Conservation (phyloP, 495 filamentous ascomycete species). For the Geopyxis carbonaria region DNA sequence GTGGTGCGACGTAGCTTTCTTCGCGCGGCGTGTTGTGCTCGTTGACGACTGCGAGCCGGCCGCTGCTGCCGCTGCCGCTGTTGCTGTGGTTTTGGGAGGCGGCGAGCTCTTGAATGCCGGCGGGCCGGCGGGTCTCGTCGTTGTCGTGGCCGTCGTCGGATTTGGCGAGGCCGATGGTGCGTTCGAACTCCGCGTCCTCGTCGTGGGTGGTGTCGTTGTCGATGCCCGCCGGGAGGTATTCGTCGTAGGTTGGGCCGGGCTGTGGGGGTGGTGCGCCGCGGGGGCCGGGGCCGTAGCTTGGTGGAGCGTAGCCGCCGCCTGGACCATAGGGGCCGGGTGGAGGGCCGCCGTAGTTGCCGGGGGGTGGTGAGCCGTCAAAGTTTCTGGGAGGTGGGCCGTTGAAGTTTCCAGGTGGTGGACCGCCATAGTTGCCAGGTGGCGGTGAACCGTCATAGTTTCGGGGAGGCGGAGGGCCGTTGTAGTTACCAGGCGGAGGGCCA, state of each 20-base stretch:
- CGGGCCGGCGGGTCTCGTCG: neutral
- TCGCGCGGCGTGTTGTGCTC: constrained; percentile 7
- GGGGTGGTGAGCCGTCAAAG: constrained; percentile 8
- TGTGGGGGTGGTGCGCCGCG: constrained; percentile 8
- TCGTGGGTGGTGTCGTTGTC: neutral
- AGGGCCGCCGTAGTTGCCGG: constrained; percentile 10
- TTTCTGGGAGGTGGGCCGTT: neutral
- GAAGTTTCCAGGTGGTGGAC: constrained; percentile 7
- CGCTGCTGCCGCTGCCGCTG: neutral
- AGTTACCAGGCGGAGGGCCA: constrained; percentile 7
- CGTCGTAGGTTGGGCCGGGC: neutral
- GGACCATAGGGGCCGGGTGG: constrained; percentile 8
- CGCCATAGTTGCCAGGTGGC: constrained; percentile 9
- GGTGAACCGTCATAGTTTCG: too few relatives aligned
- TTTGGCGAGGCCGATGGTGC: too few relatives aligned
- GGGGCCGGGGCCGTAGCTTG: constrained; percentile 9
- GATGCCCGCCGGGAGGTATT: neutral
- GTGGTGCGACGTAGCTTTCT: constrained; percentile 36
- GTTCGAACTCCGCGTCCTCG: too few relatives aligned
- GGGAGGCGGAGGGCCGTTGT: constrained; percentile 3
- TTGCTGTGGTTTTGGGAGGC: constrained; percentile 1
- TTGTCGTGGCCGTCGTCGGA: neutral
- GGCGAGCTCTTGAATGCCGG: neutral
- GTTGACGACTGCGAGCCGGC: constrained; percentile 15
- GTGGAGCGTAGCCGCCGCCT: constrained; percentile 11